A percentile compares a stretch with the other conserved stretches of the same genome.
These are phyloP conservation scores for Trypanosoma theileri DNA, from an alignment of 208 protist species.

Conservation along the genomic window DNA sequence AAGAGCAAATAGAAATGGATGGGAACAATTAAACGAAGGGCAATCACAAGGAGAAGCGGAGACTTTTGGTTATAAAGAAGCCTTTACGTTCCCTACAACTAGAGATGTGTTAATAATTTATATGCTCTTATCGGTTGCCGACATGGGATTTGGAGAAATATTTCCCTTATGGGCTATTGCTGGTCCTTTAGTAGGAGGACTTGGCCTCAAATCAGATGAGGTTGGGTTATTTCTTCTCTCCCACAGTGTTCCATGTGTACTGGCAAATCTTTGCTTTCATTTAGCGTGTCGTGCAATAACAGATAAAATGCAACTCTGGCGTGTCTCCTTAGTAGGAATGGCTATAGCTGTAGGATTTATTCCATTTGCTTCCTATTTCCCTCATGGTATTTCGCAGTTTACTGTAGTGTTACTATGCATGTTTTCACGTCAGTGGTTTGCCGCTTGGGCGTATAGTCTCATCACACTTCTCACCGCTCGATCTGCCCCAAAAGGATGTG, in stretches of 20 bases:
- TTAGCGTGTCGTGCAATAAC: constrained; percentile 29
- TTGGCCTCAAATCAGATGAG: constrained; percentile 30
- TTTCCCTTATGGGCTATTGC: constrained; percentile 57
- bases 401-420: constrained; percentile 42
- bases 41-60: background rate
- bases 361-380: constrained; percentile 28
- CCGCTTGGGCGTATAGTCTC: constrained; percentile 61
- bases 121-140: constrained; percentile 59
- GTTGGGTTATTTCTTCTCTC: constrained; percentile 43
- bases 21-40: background rate
- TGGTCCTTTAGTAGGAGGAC: constrained; percentile 27
- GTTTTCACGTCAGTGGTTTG: constrained; percentile 52
- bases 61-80: constrained; percentile 57
- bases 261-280: constrained; percentile 43
- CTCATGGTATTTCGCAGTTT: background rate
- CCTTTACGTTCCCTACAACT: constrained; percentile 41
- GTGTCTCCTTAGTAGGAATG: constrained; percentile 32
- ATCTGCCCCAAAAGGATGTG: constrained; percentile 48
- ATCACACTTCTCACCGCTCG: constrained; percentile 60
- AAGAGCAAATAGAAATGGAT: background rate
- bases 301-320: constrained; percentile 53
- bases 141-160: constrained; percentile 58
- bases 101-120: constrained; percentile 60
- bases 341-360: constrained; percentile 35
- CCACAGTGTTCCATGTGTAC: constrained; percentile 48